A percentile compares a stretch with the other conserved stretches of the same genome.
These are phyloP conservation scores for Fusarium pseudonygamai DNA, from an alignment of 2,329 filamentous ascomycete genomes.

Conservation along the genomic window DNA sequence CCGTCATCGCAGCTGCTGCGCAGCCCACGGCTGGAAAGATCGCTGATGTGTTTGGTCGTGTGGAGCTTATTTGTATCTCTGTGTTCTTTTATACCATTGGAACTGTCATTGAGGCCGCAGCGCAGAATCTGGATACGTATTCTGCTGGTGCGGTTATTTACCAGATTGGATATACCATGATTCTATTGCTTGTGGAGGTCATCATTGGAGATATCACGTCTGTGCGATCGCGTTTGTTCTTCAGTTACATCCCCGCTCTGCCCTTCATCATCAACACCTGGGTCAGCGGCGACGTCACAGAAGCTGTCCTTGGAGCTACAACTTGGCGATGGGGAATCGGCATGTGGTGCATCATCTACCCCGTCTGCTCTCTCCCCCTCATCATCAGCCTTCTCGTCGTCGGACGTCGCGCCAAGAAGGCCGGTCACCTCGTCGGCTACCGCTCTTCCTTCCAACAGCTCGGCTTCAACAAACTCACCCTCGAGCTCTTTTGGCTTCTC, in stretches of 20 bases:
- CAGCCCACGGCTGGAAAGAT: constrained; percentile 68
- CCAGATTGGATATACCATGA: constrained; percentile 70
- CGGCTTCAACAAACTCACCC: constrained; percentile 46
- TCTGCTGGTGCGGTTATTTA: constrained; percentile 68
- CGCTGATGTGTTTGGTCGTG: constrained; percentile 70
- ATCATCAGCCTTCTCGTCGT: constrained; percentile 62
- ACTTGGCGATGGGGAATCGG: constrained; percentile 71
- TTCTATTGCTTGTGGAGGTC: constrained; percentile 70
- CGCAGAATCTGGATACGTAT: constrained; percentile 60
- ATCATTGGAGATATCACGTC: constrained; percentile 72
- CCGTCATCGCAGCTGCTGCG: constrained; percentile 69
- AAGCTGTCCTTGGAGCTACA: constrained; percentile 57
- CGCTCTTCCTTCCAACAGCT: constrained; percentile 46
- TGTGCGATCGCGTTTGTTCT: constrained; percentile 68
- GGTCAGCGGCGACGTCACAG: constrained; percentile 67
- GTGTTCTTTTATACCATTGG: constrained; percentile 69
- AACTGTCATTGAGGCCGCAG: constrained; percentile 65
- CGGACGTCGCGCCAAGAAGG: constrained; percentile 60
- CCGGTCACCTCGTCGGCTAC: constrained; percentile 56
- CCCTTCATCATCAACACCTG: constrained; percentile 73
- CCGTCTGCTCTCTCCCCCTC: constrained; percentile 65
- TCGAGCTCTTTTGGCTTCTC: constrained; percentile 58
- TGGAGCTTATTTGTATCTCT: constrained; percentile 65
- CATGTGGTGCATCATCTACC: constrained; percentile 72
- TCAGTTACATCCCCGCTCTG: constrained; percentile 69